A percentile compares a stretch with the other conserved stretches of the same genome.
These are phyloP conservation scores for Annona cherimola DNA, from an alignment of 164 flowering plant species.

Conservation along the genomic window DNA sequence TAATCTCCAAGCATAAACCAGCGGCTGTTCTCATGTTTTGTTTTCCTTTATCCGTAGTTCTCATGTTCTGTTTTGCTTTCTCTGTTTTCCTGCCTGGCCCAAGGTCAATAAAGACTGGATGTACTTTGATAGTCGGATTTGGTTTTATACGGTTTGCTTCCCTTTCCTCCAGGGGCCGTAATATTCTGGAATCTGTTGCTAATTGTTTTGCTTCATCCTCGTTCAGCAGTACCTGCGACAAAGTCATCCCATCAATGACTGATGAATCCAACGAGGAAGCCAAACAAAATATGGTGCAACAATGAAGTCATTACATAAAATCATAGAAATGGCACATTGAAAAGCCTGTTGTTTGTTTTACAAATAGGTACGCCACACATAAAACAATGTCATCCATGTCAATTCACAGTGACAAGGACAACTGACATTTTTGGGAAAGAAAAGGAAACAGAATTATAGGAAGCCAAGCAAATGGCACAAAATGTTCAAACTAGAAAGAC, in stretches of 20 bases:
- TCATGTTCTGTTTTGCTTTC: slow-evolving; percentile 32
- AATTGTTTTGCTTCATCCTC: slow-evolving; percentile 56
- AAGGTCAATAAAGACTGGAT: slow-evolving; percentile 66
- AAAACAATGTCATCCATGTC: too few relatives aligned
- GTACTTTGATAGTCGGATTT: slow-evolving; percentile 58
- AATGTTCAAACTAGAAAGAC: background rate
- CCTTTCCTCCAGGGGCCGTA: slow-evolving; percentile 57
- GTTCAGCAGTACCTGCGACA: slow-evolving; percentile 61
- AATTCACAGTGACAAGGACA: background rate
- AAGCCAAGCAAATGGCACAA: background rate
- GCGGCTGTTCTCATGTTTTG: slow-evolving; percentile 20
- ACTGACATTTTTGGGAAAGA: background rate
- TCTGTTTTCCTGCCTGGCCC: slow-evolving; percentile 38
- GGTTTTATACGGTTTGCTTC: slow-evolving; percentile 78
- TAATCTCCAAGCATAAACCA: slow-evolving; percentile 79
- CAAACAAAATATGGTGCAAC: too few relatives aligned
- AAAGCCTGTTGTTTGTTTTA: too few relatives aligned
- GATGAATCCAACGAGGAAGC: too few relatives aligned
- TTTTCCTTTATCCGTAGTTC: background rate
- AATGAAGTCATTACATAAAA: too few relatives aligned
- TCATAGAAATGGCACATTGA: too few relatives aligned
- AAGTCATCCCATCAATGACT: background rate
- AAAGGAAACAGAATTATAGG: too few relatives aligned
- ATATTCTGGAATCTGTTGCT: slow-evolving; percentile 45
- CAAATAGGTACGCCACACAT: too few relatives aligned